These are phyloP conservation scores for Veloboletus limbatus DNA, from an alignment of 1,284 basidiomycete species.

Conservation along the genomic window DNA sequence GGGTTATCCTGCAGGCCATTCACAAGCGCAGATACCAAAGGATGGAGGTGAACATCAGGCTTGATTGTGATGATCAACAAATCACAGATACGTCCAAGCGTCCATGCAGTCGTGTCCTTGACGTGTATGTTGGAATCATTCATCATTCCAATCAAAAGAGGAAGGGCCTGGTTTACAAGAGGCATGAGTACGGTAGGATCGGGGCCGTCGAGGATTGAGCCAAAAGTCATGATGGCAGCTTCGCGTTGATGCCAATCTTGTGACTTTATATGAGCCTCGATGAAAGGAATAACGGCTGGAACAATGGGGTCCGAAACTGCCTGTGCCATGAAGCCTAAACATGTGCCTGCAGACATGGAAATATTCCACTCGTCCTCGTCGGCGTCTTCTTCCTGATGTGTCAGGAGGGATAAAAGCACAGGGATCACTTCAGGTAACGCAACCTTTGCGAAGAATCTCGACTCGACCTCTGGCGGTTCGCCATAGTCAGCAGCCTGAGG, in stretches of 20 bases:
- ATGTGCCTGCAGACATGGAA: conserved; percentile 96
- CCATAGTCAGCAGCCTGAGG: conserved; percentile 83
- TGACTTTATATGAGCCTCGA: conserved; percentile 92
- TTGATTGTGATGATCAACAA: conserved; percentile 86
- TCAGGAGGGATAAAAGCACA: conserved; percentile 86
- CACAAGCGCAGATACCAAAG: conserved; percentile 83
- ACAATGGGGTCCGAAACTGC: conserved; percentile 93
- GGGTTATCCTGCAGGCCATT: conserved; percentile 79
- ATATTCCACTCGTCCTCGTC: conserved; percentile 99
- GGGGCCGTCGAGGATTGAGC: conserved; percentile 95
- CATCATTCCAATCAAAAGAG: conserved; percentile 96
- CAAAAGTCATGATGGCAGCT: conserved; percentile 98
- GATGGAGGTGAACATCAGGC: conserved; percentile 84
- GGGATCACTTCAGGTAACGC: conserved; percentile 94
- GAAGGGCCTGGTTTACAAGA: conserved; percentile 92
- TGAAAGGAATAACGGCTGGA: conserved; percentile 93
- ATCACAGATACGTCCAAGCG: conserved; percentile 94
- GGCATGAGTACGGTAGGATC: conserved; percentile 85
- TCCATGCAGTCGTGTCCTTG: conserved; percentile 98
- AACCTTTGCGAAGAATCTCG: conserved; percentile 90
- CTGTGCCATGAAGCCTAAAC: conserved; percentile 84
- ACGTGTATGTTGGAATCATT: conserved; percentile 82
- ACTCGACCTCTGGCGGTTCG: conserved; percentile 86
- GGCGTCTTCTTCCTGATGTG: conserved; percentile 93
- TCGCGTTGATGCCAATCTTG: conserved; percentile 95